Conservation (phyloP, 306 rosid genomes). For the Prunus campanulata region DNA sequence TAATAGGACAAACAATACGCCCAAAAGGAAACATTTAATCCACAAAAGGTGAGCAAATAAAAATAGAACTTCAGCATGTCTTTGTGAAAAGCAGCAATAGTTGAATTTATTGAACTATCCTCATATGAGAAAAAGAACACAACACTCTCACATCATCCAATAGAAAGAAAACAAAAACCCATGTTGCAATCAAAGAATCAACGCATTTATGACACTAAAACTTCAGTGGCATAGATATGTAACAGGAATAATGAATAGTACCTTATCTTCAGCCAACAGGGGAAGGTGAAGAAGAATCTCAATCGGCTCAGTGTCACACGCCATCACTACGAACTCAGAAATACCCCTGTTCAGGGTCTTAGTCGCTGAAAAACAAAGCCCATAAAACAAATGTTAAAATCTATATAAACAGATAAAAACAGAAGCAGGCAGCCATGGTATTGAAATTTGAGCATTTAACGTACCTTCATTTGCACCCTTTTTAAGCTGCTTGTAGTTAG, state of each 20-base stretch:
- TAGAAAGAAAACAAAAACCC: neutral
- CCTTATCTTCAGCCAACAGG: constrained; percentile 88
- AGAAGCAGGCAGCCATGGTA: neutral
- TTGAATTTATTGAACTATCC: neutral
- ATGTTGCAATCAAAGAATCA: neutral
- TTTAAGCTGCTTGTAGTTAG: constrained; percentile 88
- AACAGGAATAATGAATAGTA: neutral
- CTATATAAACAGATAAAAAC: neutral
- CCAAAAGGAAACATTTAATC: neutral
- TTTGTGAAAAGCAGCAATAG: neutral
- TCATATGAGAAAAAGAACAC: neutral
- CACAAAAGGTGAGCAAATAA: neutral
- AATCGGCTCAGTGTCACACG: constrained; percentile 82
- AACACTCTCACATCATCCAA: neutral
- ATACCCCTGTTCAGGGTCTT: constrained; percentile 88
- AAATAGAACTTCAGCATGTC: neutral
- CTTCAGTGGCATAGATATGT: neutral
- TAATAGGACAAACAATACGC: neutral
- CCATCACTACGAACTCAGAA: constrained; percentile 89
- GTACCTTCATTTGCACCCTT: constrained; percentile 95
- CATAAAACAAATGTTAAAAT: neutral
- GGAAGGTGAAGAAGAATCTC: constrained; percentile 95
- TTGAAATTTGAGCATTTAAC: neutral
- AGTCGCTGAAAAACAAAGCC: constrained; percentile 50
- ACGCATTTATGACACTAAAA: neutral